Evolutionary conservation across 495 filamentous ascomycete species (phyloP).

Genomic region (Hypoxylon subgilvum): DNA sequence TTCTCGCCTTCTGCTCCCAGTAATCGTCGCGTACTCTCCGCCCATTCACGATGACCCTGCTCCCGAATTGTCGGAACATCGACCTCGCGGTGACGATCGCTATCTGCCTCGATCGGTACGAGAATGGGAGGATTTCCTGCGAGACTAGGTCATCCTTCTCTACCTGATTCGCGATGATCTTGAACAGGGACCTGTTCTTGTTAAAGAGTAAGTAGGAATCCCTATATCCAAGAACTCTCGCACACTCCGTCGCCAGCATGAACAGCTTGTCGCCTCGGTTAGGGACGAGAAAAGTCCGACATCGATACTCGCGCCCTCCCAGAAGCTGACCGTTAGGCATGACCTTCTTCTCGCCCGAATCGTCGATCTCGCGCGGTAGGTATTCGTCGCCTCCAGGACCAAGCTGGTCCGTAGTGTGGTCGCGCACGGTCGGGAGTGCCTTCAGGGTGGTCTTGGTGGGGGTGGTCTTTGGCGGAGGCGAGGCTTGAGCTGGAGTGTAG

Average conservation of each 20-base stretch:
- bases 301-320: constrained; percentile 86
- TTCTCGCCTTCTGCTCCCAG: constrained; percentile 95
- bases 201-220: constrained; percentile 99
- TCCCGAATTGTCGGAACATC: constrained; percentile 99
- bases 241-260: constrained; percentile 98
- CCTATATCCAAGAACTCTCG: constrained; percentile 89
- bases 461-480: constrained; percentile 79
- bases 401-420: constrained; percentile 97
- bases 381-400: constrained; percentile 94
- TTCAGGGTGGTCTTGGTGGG: constrained; percentile 93
- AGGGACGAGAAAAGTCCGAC: constrained; percentile 90
- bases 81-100: constrained; percentile 98
- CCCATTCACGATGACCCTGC: constrained; percentile 86
- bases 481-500: constrained; percentile 70
- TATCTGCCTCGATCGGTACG: constrained; percentile 96
- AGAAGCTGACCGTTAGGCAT: constrained; percentile 78
- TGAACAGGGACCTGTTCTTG: constrained; percentile 96
- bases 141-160: constrained; percentile 97
- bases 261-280: constrained; percentile 91
- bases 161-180: constrained; percentile 94
- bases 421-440: constrained; percentile 91
- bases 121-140: constrained; percentile 95
- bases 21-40: constrained; percentile 95
- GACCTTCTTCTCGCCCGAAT: constrained; percentile 92
- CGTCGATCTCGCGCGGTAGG: constrained; percentile 90